Percentiles rank a stretch among this genome's conserved stretches.
Evolutionary conservation across 2,329 filamentous ascomycete species (phyloP).

Genomic region (Aspergillus luchuensis): DNA sequence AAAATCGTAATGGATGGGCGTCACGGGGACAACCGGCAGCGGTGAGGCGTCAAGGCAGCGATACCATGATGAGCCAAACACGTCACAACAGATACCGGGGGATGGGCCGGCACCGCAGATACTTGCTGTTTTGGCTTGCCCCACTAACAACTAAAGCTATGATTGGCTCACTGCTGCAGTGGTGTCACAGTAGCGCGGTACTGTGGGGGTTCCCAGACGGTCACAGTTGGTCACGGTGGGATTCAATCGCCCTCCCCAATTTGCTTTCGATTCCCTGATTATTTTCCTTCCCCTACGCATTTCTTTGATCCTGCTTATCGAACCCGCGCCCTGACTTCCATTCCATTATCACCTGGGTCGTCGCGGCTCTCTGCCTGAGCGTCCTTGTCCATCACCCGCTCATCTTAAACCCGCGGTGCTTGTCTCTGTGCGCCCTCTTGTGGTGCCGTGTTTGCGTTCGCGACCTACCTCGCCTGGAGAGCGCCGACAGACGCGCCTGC

Average conservation of each 20-base stretch:
- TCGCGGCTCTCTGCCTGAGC: constrained; percentile 16
- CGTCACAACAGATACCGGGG: constrained; percentile 23
- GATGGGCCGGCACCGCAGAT: constrained; percentile 15
- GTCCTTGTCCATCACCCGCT: neutral
- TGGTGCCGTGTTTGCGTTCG: constrained; percentile 19
- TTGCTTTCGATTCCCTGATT: constrained; percentile 18
- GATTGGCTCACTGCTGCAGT: constrained; percentile 7
- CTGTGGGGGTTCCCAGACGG: constrained; percentile 10
- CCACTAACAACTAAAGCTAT: neutral
- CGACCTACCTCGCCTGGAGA: constrained; percentile 21
- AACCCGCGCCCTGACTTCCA: constrained; percentile 7
- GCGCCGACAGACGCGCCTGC: constrained; percentile 43
- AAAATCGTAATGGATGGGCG: neutral
- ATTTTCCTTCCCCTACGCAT: constrained; percentile 21
- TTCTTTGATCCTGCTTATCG: constrained; percentile 11
- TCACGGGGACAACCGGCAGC: constrained; percentile 18
- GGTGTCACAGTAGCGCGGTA: constrained; percentile 12
- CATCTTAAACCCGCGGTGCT: constrained; percentile 14
- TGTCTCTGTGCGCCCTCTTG: constrained; percentile 14
- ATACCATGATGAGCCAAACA: constrained; percentile 11
- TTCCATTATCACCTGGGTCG: constrained; percentile 14
- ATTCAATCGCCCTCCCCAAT: constrained; percentile 15
- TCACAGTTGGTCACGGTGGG: constrained; percentile 9
- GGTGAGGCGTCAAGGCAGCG: constrained; percentile 20
- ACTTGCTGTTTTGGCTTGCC: neutral